phyloP scores from a whole-genome alignment of 2,329 filamentous ascomycete species.

The Beauveria bassiana region DNA sequence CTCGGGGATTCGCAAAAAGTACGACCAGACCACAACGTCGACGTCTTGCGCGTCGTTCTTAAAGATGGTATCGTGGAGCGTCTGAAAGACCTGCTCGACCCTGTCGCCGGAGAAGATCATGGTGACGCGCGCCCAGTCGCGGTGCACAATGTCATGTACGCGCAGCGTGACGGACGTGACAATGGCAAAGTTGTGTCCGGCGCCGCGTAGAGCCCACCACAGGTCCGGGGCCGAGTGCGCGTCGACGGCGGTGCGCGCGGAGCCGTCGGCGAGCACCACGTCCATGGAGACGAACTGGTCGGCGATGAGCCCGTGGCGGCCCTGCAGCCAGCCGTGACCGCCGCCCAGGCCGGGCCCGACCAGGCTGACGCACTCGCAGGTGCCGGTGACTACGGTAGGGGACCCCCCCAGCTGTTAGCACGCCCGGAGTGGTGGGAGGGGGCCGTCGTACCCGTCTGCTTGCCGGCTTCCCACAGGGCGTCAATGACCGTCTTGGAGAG shows the following conservation, averaged over 20 bases:
- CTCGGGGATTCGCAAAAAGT: slow-evolving; percentile 34
- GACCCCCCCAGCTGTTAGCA: neutral
- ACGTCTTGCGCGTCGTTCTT: slow-evolving; percentile 34
- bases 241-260: slow-evolving; percentile 27
- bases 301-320: slow-evolving; percentile 42
- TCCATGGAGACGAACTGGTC: slow-evolving; percentile 46
- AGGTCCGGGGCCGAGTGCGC: slow-evolving; percentile 42
- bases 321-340: slow-evolving; percentile 48
- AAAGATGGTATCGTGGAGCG: slow-evolving; percentile 37
- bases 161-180: slow-evolving; percentile 42
- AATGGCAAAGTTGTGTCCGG: slow-evolving; percentile 53
- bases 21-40: slow-evolving; percentile 42
- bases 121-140: slow-evolving; percentile 34
- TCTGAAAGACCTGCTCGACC: slow-evolving; percentile 38
- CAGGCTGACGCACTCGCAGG: slow-evolving; percentile 44
- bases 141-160: slow-evolving; percentile 37
- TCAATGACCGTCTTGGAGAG: slow-evolving; percentile 38
- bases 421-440: neutral
- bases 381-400: slow-evolving; percentile 34
- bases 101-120: slow-evolving; percentile 40
- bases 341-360: slow-evolving; percentile 47
- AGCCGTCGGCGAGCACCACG: slow-evolving; percentile 44
- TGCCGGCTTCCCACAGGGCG: slow-evolving; percentile 40
- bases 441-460: slow-evolving; percentile 35
- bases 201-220: slow-evolving; percentile 51